phyloP scores from a whole-genome alignment of 1,284 basidiomycete genomes.

The Neonothopanus nambi region DNA sequence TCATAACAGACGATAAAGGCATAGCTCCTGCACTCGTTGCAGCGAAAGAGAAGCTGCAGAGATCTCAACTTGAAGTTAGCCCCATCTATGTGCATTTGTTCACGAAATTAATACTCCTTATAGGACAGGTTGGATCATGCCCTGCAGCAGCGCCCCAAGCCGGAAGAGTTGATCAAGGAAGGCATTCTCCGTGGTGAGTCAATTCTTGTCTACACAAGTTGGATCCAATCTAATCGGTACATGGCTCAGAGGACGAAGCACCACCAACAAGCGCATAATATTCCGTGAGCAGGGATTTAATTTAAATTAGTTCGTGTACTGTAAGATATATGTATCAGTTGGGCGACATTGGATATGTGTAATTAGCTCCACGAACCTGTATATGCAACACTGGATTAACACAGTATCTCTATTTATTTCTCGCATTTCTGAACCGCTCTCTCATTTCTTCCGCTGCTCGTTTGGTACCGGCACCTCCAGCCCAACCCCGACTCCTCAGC shows the following conservation, averaged over 20 bases:
- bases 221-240: slow-evolving; percentile 4
- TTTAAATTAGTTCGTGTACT: slow-evolving; percentile 8
- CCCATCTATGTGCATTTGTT: background rate
- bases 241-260: slow-evolving; percentile 18
- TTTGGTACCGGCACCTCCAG: slow-evolving; percentile 63
- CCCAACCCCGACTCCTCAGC: slow-evolving; percentile 77
- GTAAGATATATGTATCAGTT: background rate
- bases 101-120: background rate
- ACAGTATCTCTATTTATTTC: slow-evolving; percentile 19
- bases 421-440: slow-evolving; percentile 46
- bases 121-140: slow-evolving; percentile 73
- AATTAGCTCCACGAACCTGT: background rate
- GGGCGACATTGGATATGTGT: no score
- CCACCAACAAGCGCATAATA: slow-evolving; percentile 12
- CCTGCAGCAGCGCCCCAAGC: slow-evolving; percentile 62
- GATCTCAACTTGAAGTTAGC: slow-evolving; percentile 66
- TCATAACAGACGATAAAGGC: slow-evolving; percentile 52
- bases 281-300: slow-evolving; percentile 1
- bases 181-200: slow-evolving; percentile 62
- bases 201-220: background rate
- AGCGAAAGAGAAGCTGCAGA: slow-evolving; percentile 62
- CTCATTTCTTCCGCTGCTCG: slow-evolving; percentile 66
- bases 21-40: slow-evolving; percentile 73
- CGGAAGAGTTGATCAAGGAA: slow-evolving; percentile 70
- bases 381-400: background rate